These are phyloP conservation scores for Naganishia sp. DNA, from an alignment of 1,284 basidiomycete genomes.

Conservation along the genomic window DNA sequence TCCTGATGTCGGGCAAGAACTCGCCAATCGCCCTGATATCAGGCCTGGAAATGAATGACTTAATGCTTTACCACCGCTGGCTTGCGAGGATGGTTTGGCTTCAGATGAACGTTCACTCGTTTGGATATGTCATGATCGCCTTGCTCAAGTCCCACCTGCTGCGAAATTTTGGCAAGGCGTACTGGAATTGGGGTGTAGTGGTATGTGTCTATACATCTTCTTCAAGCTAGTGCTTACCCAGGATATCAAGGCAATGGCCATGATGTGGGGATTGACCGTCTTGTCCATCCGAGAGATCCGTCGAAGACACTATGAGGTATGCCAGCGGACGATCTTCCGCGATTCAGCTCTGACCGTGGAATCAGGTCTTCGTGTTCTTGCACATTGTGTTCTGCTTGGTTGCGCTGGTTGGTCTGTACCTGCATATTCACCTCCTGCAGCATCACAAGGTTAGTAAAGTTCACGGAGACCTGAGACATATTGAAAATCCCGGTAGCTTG, in stretches of 20 bases:
- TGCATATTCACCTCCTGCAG: constrained; percentile 16
- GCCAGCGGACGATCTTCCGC: no score
- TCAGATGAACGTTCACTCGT: constrained; percentile 16
- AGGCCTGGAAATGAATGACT: constrained; percentile 17
- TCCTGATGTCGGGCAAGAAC: constrained; percentile 22
- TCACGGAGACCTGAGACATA: background rate
- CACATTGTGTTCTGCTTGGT: constrained; percentile 18
- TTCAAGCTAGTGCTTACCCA: background rate
- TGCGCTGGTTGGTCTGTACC: constrained; percentile 7
- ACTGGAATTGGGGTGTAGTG: constrained; percentile 22
- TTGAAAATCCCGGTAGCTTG: background rate
- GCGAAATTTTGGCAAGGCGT: constrained; percentile 18
- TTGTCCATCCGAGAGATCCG: constrained; percentile 18
- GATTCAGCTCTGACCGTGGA: background rate
- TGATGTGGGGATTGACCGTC: constrained; percentile 15
- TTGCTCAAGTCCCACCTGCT: constrained; percentile 12
- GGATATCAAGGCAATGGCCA: background rate
- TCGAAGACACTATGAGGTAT: constrained; percentile 22
- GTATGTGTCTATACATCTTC: background rate
- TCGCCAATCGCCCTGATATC: constrained; percentile 12
- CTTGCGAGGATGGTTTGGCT: constrained; percentile 21
- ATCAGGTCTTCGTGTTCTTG: constrained; percentile 17
- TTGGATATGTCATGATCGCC: constrained; percentile 11
- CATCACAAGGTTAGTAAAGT: constrained; percentile 14
- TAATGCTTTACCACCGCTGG: constrained; percentile 24